Percentiles rank a stretch among this genome's conserved stretches.
Conservation (phyloP, 768 basidiomycete species). For the Tulasnella sp. region DNA sequence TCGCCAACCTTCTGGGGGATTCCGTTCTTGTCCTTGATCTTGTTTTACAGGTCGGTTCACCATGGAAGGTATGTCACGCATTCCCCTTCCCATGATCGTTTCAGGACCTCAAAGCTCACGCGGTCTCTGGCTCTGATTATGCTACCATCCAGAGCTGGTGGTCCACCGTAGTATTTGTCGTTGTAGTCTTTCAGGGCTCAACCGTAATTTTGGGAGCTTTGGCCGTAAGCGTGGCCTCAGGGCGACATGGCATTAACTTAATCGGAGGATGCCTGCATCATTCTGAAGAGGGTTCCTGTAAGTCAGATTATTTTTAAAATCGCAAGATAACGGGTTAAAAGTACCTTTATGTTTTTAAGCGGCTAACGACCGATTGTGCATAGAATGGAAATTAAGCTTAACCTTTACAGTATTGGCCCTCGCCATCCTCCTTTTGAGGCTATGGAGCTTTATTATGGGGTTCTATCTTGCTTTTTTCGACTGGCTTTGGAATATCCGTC, state of each 20-base stretch:
- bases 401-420: neutral
- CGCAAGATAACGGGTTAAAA: neutral
- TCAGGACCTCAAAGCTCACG: too few species aligned
- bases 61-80: too few species aligned
- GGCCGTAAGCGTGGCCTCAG: neutral
- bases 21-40: too few species aligned
- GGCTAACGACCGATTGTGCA: neutral
- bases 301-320: neutral
- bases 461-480: neutral
- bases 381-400: neutral
- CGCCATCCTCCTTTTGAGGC: too few species aligned
- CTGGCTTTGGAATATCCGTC: neutral
- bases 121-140: too few species aligned
- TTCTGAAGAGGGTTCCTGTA: neutral
- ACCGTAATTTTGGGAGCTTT: neutral
- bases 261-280: neutral
- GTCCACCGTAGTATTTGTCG: neutral
- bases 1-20: too few species aligned
- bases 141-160: too few species aligned
- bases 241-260: neutral
- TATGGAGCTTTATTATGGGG: too few species aligned
- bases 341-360: neutral
- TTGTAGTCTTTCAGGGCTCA: neutral
- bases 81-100: too few species aligned
- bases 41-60: too few species aligned